Base-by-base conservation (phyloP, 1,139 yeast genomes). In the Zygosaccharomyces sapae region DNA sequence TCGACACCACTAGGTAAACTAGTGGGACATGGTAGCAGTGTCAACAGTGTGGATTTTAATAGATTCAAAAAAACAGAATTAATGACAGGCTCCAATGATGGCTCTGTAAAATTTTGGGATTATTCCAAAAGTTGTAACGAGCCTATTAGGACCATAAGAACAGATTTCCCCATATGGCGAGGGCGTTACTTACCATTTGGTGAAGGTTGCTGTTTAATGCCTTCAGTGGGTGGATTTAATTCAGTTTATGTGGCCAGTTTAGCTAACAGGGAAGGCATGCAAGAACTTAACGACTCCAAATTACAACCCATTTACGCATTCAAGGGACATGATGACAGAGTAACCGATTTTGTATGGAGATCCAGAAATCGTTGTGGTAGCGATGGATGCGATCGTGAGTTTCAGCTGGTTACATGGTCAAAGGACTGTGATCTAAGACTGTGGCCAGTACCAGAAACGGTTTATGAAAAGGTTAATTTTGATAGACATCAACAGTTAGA, bases 141-240 rank as follows among this genome's bases (percentile, higher is more conserved):
- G 7, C 87, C 95, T 0, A 69, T 75, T 5, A 78, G 79, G 37
- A 78, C 85, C 0, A 77, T 92, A 0, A 66, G 74, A 13, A 81
- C 96, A 0, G 86, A 77, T 41, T 89, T 83, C 62, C 97, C 97
- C 0, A 86, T 92, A 1, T 82, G 95, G 68, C 74, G 96, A 53
- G 95, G 97, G 0, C 71, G 97, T 41, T 81, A 83, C 48, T 70
- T 90, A 27, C 98, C 98, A 0, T 88, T 89, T 71, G 97, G 97
- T 0, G 71, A 76, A 19, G 96, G 92, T n/a, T 86, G 92, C 62
- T 87, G 94, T 9, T 79, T 92, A 3, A 85, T 89, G 88, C 98
- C 98, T 0, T 71, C 86, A 46, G 70, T 95, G 46, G 97, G 95
- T 0, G 97, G 97, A 2, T 74, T 77, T 19, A 82, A 92, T 65